phyloP scores from a whole-genome alignment of 1,284 basidiomycete species.

The Ganoderma lingzhi region DNA sequence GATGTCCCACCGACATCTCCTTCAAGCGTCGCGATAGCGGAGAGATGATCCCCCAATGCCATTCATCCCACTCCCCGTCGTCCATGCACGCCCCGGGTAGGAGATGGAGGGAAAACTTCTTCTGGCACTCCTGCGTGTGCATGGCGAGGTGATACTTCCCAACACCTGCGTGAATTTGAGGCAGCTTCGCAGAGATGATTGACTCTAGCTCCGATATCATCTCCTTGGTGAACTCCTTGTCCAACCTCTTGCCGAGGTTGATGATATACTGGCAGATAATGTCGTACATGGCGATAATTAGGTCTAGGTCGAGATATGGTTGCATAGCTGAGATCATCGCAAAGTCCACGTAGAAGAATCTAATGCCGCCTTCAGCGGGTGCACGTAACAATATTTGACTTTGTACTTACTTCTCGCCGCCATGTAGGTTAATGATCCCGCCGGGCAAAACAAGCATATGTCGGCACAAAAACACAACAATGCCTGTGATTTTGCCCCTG shows the following conservation, averaged over 20 bases:
- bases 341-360: slow-evolving; percentile 20
- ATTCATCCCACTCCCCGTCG: slow-evolving; percentile 35
- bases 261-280: slow-evolving; percentile 26
- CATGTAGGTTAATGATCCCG: slow-evolving; percentile 6
- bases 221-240: neutral
- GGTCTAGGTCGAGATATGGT: slow-evolving; percentile 7
- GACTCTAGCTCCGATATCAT: neutral
- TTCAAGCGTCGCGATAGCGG: slow-evolving; percentile 25
- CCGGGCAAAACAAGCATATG: slow-evolving; percentile 17
- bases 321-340: slow-evolving; percentile 13
- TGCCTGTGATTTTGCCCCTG: slow-evolving; percentile 10
- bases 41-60: slow-evolving; percentile 30
- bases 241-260: slow-evolving; percentile 5
- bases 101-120: slow-evolving; percentile 5
- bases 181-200: slow-evolving; percentile 5
- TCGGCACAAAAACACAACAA: slow-evolving; percentile 6
- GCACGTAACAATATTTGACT: no score
- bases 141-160: slow-evolving; percentile 36
- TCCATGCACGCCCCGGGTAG: slow-evolving; percentile 25
- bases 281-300: slow-evolving; percentile 17
- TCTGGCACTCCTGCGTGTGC: slow-evolving; percentile 31
- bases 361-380: no score
- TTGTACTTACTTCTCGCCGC: slow-evolving; percentile 11
- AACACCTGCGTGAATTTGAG: slow-evolving; percentile 11
- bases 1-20: slow-evolving; percentile 34